These are phyloP conservation scores for Rhodotorula paludigena DNA, from an alignment of 768 basidiomycete genomes.

Conservation along the genomic window DNA sequence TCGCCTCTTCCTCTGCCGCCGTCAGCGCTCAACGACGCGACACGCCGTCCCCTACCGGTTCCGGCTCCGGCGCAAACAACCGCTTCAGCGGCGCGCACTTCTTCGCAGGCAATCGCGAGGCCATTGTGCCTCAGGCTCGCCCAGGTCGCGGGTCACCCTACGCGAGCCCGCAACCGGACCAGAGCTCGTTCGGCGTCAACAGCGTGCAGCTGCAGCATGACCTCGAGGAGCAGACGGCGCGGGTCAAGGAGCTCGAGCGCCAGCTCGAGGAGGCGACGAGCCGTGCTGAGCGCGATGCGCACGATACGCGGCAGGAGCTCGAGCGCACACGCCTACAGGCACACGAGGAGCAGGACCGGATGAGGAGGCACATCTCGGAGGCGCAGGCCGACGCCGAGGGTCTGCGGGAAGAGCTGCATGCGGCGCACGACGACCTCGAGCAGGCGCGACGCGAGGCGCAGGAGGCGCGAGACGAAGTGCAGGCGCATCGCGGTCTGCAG, in stretches of 20 bases:
- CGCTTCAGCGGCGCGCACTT: slow-evolving; percentile 78
- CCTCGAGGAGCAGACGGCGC: background rate
- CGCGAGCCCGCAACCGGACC: slow-evolving; percentile 49
- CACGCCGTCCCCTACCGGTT: background rate
- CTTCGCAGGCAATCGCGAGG: slow-evolving; percentile 72
- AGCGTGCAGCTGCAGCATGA: background rate
- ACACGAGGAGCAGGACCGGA: background rate
- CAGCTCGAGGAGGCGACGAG: slow-evolving; percentile 13
- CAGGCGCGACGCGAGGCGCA: slow-evolving; percentile 47
- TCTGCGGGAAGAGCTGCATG: slow-evolving; percentile 51
- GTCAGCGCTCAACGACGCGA: background rate
- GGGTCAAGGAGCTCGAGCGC: slow-evolving; percentile 47
- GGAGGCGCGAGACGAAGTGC: slow-evolving; percentile 41
- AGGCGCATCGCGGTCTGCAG: slow-evolving; percentile 47
- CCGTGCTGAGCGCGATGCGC: slow-evolving; percentile 2
- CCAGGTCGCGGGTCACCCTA: background rate
- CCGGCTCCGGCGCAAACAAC: too few relatives aligned
- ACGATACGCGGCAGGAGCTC: background rate
- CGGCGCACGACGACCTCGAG: slow-evolving; percentile 46
- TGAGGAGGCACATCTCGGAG: slow-evolving; percentile 50
- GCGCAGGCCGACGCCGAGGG: slow-evolving; percentile 53
- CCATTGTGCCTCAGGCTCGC: slow-evolving; percentile 54
- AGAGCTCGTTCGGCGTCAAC: slow-evolving; percentile 16
- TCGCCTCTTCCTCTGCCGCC: background rate
- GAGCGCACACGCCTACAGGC: background rate